Evolutionary conservation across 176 grass and related monocot genomes (phyloP), one percentile per base, ranked within the genome.

Genomic region (Oryza meridionalis): DNA sequence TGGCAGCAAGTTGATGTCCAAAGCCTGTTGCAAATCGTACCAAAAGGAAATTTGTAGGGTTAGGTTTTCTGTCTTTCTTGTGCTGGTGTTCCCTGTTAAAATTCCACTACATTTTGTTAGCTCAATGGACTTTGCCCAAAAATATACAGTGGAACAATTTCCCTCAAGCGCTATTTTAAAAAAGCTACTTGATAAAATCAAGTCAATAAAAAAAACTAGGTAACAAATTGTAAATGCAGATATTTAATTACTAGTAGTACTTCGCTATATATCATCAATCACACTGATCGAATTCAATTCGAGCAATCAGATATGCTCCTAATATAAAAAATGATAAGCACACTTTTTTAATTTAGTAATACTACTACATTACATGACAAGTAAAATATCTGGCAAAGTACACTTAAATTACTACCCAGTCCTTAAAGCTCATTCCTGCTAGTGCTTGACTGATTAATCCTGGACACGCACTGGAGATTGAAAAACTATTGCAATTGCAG

Each of bases 121-220:
- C 53, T 15, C 19, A 4, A 77, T 62, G 10, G 47, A 58, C 27
- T 58, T 67, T 47, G 19, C 58, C 58, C 58, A 12, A 7, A 47
- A 64, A 43, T 40, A 67, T 79, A 62, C 58, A 32, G 62, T 67
- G 22, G 37, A 43, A 78, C 1, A 78, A 67, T 32, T 79, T 29
- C 35, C 67, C 67, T 21, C 3, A 21, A 69, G 17, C 33, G 8
- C 1, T n/a, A 2, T 55, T 55, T 55, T 17, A 5, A 19, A 55
- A 55, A 55, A 19, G 4, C 4, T 19, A 3, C 17, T 19, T 7
- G 16, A 55, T 55, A 17, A 55, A 55, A 55, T 5, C 50, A 58
- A 2, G 17, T 9, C 53, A 58, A 58, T 58, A 55, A 58, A 58
- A 55, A 21, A 58, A n/a, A 10, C 21, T 62, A 21, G n/a, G 21